Evolutionary conservation across 257 asterid genomes (phyloP), one percentile per base, ranked within the genome.

Genomic region (Ophiorrhiza pumila): DNA sequence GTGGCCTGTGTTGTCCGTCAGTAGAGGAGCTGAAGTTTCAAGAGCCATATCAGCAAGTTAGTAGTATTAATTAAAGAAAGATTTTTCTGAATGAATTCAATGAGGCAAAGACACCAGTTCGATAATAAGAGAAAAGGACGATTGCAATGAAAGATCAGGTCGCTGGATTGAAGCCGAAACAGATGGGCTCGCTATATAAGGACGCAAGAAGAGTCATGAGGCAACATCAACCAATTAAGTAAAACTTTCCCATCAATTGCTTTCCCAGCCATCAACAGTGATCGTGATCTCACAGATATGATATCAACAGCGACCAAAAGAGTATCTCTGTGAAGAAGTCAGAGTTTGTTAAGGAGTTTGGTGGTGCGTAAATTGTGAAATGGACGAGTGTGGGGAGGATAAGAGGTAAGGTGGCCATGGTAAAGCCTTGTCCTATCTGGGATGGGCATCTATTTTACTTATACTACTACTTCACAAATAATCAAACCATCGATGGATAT

Each of bases 361-460:
- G 86, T 85, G 83, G 71, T 50, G 80, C 70, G 76, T 58, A 75
- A 76, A 20, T 4, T 50, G 17, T 64, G 4, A 66, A 82, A 64
- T 68, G 73, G 79, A 43, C 63, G 25, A 78, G 81, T 80, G 85
- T 67, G 75, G 80, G 82, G 74, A 80, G 62, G 83, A 81, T 78
- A 80, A 76, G 84, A 79, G 69, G 69, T 83, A 71, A 77, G 83
- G 85, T 80, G 85, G 80, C 81, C 71, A 65, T 47, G 83, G 69
- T 35, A 64, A 65, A 58, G 64, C 62, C 34, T 80, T 75, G 80
- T 81, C 83, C 71, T 77, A 35, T 78, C 74, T 73, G 79, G 32
- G 57, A 52, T 63, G 59, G 20, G 65, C 71, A 59, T 13, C 71
- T 55, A 78, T 82, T 83, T 82, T 78, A 64, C 80, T 71, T 73